Conservation (phyloP, 2,329 filamentous ascomycete genomes). For the Epichloe scottii region DNA sequence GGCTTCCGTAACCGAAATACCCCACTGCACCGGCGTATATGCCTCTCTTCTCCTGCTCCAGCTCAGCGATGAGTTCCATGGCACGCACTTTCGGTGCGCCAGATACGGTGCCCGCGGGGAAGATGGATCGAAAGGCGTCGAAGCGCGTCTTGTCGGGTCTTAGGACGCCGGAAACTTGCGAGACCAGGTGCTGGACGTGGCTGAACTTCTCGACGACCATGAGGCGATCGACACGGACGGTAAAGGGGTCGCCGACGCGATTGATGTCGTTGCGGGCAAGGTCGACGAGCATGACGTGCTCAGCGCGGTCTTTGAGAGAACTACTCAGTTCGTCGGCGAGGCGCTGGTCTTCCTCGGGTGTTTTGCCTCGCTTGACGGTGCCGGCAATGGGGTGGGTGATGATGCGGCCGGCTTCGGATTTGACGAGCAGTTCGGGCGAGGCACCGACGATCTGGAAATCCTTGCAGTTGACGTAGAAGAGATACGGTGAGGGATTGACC, state of each 20-base stretch:
- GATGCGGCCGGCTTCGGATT: conserved; percentile 73
- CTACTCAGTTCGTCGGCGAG: conserved; percentile 65
- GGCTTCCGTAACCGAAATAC: conserved; percentile 80
- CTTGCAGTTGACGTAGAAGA: conserved; percentile 88
- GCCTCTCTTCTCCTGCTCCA: conserved; percentile 87
- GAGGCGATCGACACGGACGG: conserved; percentile 80
- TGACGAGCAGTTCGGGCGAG: conserved; percentile 87
- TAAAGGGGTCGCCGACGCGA: conserved; percentile 80
- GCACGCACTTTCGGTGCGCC: conserved; percentile 92
- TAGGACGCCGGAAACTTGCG: conserved; percentile 86
- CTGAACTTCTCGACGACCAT: conserved; percentile 94
- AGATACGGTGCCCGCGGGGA: conserved; percentile 90
- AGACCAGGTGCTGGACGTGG: conserved; percentile 94
- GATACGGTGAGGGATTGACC: conserved; percentile 94
- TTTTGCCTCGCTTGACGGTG: conserved; percentile 78
- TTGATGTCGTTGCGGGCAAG: conserved; percentile 94
- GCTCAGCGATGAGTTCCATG: conserved; percentile 93
- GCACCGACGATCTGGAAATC: conserved; percentile 94
- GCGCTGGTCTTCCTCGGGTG: conserved; percentile 65
- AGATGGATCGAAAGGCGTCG: conserved; percentile 91
- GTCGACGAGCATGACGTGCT: conserved; percentile 97
- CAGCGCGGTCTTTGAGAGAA: conserved; percentile 82
- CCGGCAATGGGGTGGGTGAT: conserved; percentile 96
- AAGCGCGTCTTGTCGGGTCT: conserved; percentile 76
- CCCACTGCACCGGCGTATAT: conserved; percentile 94